Evolutionary conservation across 2,329 filamentous ascomycete species (phyloP).

Genomic region (Alternaria brassicae): DNA sequence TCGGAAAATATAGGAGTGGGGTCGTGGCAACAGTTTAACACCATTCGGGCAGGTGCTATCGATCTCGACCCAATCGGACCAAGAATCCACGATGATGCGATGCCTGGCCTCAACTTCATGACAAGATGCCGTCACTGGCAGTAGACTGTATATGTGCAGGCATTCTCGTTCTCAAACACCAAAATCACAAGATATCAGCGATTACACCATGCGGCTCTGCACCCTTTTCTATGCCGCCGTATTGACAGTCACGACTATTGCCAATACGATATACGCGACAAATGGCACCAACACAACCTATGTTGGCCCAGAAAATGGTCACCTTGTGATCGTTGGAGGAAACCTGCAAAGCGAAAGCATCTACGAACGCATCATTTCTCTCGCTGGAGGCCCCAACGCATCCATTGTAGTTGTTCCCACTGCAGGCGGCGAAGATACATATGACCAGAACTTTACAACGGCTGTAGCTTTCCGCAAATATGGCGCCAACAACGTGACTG

Average conservation of each 20-base stretch:
- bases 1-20: not conserved
- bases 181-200: not conserved
- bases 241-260: conserved; percentile 14
- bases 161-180: too few relatives aligned
- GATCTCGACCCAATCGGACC: conserved; percentile 9
- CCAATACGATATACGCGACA: conserved; percentile 8
- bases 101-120: conserved; percentile 5
- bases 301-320: conserved; percentile 32
- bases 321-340: conserved; percentile 35
- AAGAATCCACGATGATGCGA: conserved; percentile 12
- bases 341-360: conserved; percentile 34
- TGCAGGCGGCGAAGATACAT: conserved; percentile 32
- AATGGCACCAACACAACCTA: conserved; percentile 21
- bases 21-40: not conserved
- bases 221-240: conserved; percentile 10
- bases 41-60: conserved; percentile 13
- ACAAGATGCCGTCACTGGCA: not conserved
- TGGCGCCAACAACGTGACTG: conserved; percentile 33
- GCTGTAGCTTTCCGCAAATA: conserved; percentile 26
- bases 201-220: conserved; percentile 16
- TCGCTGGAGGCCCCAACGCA: conserved; percentile 32
- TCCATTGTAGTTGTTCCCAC: conserved; percentile 35
- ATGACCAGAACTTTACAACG: conserved; percentile 27
- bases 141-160: not conserved
- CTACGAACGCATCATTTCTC: conserved; percentile 35